A percentile compares a stretch with the other conserved stretches of the same genome.
phyloP scores from a whole-genome alignment of 192 early-diverging fungal species.

The Podila minutissima region DNA sequence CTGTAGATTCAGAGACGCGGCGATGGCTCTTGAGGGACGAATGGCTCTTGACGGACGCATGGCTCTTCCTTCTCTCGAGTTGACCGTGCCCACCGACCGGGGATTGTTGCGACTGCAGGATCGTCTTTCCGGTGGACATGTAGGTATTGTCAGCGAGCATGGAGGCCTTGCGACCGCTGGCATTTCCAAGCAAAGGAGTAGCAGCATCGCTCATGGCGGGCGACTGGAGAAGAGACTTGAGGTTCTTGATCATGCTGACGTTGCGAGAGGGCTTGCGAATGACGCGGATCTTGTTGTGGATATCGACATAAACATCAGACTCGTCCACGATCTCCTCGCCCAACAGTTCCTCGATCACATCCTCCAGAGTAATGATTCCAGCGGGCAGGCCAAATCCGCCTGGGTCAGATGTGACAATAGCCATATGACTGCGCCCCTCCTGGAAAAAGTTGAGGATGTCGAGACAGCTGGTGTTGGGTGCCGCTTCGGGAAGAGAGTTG shows the following conservation, averaged over 20 bases:
- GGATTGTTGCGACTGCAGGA: conserved; percentile 14
- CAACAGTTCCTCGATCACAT: conserved; percentile 87
- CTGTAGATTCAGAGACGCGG: not conserved
- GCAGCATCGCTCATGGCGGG: conserved; percentile 24
- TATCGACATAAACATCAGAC: conserved; percentile 71
- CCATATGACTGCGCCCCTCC: conserved; percentile 85
- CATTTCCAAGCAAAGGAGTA: conserved; percentile 3
- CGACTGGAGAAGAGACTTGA: conserved; percentile 29
- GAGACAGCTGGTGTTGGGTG: conserved; percentile 66
- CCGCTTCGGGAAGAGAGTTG: conserved; percentile 63
- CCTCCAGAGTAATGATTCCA: conserved; percentile 83
- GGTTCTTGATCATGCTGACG: conserved; percentile 39
- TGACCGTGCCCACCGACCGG: not conserved
- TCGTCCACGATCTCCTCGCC: conserved; percentile 88
- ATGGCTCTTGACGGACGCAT: not conserved
- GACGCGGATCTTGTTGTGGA: conserved; percentile 68
- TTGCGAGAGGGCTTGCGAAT: conserved; percentile 55
- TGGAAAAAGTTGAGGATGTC: conserved; percentile 89
- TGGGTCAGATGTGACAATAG: conserved; percentile 64
- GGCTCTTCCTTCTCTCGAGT: not conserved
- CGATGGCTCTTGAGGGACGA: not conserved
- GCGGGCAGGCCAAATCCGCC: conserved; percentile 64
- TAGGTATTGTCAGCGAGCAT: conserved; percentile 36
- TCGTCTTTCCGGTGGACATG: conserved; percentile 46
- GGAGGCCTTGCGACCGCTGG: not conserved